These are phyloP conservation scores for Trichoderma afroharzianum DNA, from an alignment of 2,329 filamentous ascomycete genomes.

Conservation along the genomic window DNA sequence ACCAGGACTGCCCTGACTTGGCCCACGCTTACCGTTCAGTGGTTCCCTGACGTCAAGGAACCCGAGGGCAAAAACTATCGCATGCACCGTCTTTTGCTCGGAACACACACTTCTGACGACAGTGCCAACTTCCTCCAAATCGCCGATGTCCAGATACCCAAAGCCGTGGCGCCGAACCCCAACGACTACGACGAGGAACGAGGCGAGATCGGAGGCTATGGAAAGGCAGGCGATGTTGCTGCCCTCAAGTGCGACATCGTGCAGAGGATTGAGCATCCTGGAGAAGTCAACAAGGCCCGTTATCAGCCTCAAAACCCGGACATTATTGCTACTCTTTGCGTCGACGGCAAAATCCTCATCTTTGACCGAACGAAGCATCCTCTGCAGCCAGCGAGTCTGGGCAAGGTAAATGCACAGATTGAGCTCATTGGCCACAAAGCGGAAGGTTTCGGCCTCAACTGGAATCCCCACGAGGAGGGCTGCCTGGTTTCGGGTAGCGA, in stretches of 20 bases:
- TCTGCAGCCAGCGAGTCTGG: conserved; percentile 59
- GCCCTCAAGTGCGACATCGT: conserved; percentile 85
- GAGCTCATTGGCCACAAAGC: conserved; percentile 79
- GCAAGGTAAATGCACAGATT: conserved; percentile 74
- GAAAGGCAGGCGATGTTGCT: conserved; percentile 65
- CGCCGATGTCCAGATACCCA: conserved; percentile 88
- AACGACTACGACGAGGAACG: conserved; percentile 87
- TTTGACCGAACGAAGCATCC: conserved; percentile 96
- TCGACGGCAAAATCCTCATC: conserved; percentile 82
- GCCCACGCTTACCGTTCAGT: conserved; percentile 96
- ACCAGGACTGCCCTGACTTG: conserved; percentile 84
- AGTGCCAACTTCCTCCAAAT: conserved; percentile 92
- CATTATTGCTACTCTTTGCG: conserved; percentile 88
- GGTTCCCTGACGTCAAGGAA: conserved; percentile 93
- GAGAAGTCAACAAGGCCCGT: conserved; percentile 96
- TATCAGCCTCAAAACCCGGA: conserved; percentile 98
- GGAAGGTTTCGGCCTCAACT: conserved; percentile 90
- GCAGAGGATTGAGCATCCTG: conserved; percentile 93
- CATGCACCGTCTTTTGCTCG: conserved; percentile 84
- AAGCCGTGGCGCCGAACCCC: conserved; percentile 67
- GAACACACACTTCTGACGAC: conserved; percentile 87
- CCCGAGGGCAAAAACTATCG: conserved; percentile 82
- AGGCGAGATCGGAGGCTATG: conserved; percentile 92
- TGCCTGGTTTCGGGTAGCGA: conserved; percentile 86
- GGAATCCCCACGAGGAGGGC: conserved; percentile 82